A percentile compares a stretch with the other conserved stretches of the same genome.
Conservation (phyloP, 257 asterid species). For the Solanum rostratum region DNA sequence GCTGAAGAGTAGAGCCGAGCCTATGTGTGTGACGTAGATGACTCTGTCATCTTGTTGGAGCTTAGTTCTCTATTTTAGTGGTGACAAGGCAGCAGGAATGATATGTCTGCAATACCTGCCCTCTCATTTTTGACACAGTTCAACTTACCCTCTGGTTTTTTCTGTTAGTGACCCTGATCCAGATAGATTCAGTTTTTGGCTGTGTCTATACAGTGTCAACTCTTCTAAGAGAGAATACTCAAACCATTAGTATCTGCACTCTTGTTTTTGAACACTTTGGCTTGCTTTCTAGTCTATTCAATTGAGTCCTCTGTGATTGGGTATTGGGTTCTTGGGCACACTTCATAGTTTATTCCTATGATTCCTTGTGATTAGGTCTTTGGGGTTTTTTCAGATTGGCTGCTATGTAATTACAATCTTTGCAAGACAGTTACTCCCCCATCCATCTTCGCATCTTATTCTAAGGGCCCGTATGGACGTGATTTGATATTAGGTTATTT, state of each 20-base stretch:
- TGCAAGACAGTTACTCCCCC: background rate
- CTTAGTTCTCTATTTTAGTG: background rate
- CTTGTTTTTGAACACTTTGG: background rate
- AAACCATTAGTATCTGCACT: background rate
- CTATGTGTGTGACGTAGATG: background rate
- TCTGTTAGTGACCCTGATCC: background rate
- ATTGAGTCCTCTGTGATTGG: background rate
- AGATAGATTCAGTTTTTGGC: background rate
- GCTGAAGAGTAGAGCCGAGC: background rate
- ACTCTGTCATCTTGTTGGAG: background rate
- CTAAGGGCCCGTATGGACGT: background rate
- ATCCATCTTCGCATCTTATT: background rate
- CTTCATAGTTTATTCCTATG: background rate
- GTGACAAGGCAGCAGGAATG: background rate
- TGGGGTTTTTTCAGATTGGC: background rate
- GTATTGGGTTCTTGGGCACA: background rate
- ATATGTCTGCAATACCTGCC: background rate
- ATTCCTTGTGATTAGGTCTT: background rate
- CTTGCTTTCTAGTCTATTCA: background rate
- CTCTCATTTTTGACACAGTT: background rate
- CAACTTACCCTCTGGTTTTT: background rate
- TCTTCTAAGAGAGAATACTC: background rate
- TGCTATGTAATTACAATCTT: background rate
- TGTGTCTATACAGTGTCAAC: background rate
- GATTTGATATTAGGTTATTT: background rate